phyloP scores from a whole-genome alignment of 1,139 yeast genomes.

The Yamadazyma dushanensis region DNA sequence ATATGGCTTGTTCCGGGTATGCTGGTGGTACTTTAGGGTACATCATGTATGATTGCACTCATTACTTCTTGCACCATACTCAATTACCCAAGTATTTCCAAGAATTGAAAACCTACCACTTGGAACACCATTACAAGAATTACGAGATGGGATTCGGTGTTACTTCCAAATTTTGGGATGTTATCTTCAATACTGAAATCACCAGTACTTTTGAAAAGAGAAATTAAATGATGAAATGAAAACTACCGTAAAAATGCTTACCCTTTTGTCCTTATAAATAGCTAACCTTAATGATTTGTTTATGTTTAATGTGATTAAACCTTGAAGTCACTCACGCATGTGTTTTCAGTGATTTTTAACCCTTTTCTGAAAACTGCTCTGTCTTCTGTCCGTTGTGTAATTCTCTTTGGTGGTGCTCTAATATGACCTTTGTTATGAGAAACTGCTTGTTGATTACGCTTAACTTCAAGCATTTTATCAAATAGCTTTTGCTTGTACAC shows the following conservation, averaged over 20 bases:
- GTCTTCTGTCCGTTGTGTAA: too few species aligned
- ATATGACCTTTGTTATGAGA: conserved; percentile 13
- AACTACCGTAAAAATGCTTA: too few species aligned
- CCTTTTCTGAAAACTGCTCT: conserved; percentile 11
- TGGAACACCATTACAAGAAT: conserved; percentile 97
- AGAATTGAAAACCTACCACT: conserved; percentile 80
- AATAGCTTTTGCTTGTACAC: conserved; percentile 10
- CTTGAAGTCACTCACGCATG: conserved; percentile 7
- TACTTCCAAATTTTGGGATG: conserved; percentile 91
- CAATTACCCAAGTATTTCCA: conserved; percentile 74
- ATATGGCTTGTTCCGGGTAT: conserved; percentile 58
- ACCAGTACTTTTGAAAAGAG: conserved; percentile 36
- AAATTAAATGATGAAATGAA: conserved; percentile 16
- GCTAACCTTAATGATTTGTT: not conserved
- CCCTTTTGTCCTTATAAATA: too few species aligned
- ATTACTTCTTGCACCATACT: conserved; percentile 82
- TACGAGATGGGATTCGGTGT: conserved; percentile 97
- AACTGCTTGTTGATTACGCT: conserved; percentile 1
- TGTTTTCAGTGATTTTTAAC: conserved; percentile 10
- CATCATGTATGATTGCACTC: conserved; percentile 86
- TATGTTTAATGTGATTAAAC: not conserved
- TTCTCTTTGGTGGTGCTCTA: conserved; percentile 1
- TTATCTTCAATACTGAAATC: conserved; percentile 74
- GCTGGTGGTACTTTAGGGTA: conserved; percentile 97
- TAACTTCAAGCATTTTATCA: conserved; percentile 2